Base-by-base conservation (phyloP, 2,329 filamentous ascomycete species). In the Sporothrix euskadiensis region DNA sequence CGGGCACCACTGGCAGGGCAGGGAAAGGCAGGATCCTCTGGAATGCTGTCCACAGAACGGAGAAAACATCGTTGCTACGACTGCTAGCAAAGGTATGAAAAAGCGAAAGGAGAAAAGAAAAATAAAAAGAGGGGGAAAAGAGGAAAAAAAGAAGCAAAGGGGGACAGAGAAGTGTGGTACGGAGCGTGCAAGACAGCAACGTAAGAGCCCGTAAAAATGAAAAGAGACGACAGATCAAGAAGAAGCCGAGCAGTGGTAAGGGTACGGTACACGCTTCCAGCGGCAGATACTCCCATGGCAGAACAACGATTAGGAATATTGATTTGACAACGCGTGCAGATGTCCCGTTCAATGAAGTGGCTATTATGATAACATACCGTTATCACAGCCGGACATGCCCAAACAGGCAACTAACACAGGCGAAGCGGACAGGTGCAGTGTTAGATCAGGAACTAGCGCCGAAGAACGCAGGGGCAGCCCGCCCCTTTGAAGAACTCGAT, bases 371-470 rank as follows among this genome's bases (percentile, higher is more conserved):
- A 49, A 49, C 14, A 16, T 5, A 26, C 26, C 26, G 47, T 5
- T 49, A 49, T 49, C 35, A 5, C 22, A 59, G 59, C 35, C 10
- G 32, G 6, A 35, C 32, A 41, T 41, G 59, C 39, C 61, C 16
- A 47, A 66, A 66, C 8, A 66, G 39, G 61, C 61, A 47, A 66
- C 61, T 47, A 66, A 66, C 32, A 63, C 32, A 35, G 16, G 6
- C 8, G 30, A 30, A 35, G 56, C 30, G 30, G 30, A 19, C 56
- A 59, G 26, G 56, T 35, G 26, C 56, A 35, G 56, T 56, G 52
- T 56, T 49, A 56, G n/a, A 26, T 19, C 56, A 35, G 56, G 56
- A 1, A 16, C 26, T 59, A 35, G 56, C 56, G 56, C 56, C 56
- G 12, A 59, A 59, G 14, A 49, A 49, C 44, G 14, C 44, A 19